phyloP scores from a whole-genome alignment of 2,329 filamentous ascomycete species.

The Colletotrichum sp. region DNA sequence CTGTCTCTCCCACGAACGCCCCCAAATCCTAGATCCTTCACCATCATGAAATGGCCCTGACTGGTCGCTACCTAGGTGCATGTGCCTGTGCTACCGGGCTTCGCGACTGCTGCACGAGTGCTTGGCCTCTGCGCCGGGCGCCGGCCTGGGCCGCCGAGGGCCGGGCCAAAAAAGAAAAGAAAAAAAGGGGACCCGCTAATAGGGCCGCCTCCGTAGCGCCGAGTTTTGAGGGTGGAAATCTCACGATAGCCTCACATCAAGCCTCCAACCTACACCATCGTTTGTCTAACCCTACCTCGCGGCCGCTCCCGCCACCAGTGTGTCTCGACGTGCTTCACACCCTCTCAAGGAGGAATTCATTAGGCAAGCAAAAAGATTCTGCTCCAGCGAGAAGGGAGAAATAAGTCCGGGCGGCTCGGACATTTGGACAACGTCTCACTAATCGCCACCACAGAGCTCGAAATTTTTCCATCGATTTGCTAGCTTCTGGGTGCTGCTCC shows the following conservation, averaged over 20 bases:
- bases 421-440: not conserved
- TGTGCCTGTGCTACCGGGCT: not conserved
- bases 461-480: not conserved
- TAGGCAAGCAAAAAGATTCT: not conserved
- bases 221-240: not conserved
- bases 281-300: not conserved
- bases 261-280: not conserved
- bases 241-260: slow-evolving; percentile 12
- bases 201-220: not conserved
- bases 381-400: not conserved
- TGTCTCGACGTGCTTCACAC: not conserved
- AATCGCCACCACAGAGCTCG: not conserved
- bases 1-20: not conserved
- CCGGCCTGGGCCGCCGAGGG: slow-evolving; percentile 1
- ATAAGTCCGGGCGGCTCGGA: not conserved
- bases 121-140: not conserved
- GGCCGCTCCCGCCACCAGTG: not conserved
- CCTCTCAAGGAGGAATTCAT: not conserved
- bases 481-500: not conserved
- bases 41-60: not conserved
- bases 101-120: not conserved
- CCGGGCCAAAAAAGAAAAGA: not conserved
- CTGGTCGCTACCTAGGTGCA: not conserved
- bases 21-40: not conserved
- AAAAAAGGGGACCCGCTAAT: not conserved